Base-by-base conservation (phyloP, 2,329 filamentous ascomycete genomes). In the Fusarium protoensiforme region DNA sequence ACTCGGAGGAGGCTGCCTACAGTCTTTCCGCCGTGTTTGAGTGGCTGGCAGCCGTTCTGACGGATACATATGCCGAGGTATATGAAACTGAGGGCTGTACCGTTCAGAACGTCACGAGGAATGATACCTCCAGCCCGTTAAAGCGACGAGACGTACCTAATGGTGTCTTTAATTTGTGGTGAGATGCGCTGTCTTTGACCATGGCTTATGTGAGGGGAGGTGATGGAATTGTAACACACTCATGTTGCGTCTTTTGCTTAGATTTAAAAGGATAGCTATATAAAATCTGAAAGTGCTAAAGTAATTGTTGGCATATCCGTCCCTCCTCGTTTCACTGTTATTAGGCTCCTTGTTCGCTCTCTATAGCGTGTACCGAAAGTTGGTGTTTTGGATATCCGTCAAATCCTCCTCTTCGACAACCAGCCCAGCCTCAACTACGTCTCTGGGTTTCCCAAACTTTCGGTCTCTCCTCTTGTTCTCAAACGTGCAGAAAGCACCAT, bases 401-500 rank as follows among this genome's bases (percentile, higher is more conserved):
- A 46, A 35, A 4, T 77, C 72, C 0, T 22, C 61, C 22, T 57
- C 46, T 2, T 76, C 75, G 0, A 59, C 64, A 18, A 65, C 62
- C 33, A 64, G 10, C 11, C 72, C 67, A 51, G 27, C 27, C 38
- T 67, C 67, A 8, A 35, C 35, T 0, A 63, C 38, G 11, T 65
- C 31, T 4, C 65, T 63, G 3, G 46, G 31, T 24, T 71, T 65
- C 0, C 74, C 75, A 13, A 64, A 74, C 9, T 72, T 60, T 0
- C 5, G 31, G 14, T 77, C 65, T 0, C 75, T 66, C 1, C 46
- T 68, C 59, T 76, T 80, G 3, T 80, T 80, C 29, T 80, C 78
- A 1, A 62, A 16, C 0, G 68, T 29, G 18, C 77, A 80, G 0
- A 80, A 35, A 0, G 74, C 4, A 5, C 69, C 79, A 4, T 80